Base-by-base conservation (phyloP, 495 filamentous ascomycete genomes). In the Neurospora sp. region DNA sequence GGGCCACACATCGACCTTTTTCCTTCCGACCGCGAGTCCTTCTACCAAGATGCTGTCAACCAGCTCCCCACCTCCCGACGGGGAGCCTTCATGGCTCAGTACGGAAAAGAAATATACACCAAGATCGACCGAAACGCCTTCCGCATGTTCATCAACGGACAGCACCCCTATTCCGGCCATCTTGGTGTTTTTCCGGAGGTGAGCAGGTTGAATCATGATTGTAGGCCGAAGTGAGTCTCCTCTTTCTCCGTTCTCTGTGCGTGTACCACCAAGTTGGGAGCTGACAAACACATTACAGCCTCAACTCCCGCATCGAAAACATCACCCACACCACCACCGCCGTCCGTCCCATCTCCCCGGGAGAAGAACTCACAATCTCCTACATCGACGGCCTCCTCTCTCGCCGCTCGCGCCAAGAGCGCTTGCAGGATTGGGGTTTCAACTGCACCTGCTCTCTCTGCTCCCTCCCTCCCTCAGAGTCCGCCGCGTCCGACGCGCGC, bases 91-190 rank as follows among this genome's bases (percentile, higher is more conserved):
- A 69, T 80, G 71, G 48, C 75, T 4, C 84, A 84, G 73, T 76
- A 79, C 46, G 83, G 83, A 27, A 73, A 73, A 14, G 74, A 76
- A 9, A 59, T 81, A 20, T 73, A 74, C 31, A 71, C 75, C 31
- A 84, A 83, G 74, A 73, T 83, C 38, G 79, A 83, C 70, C 78
- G 74, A 31, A 85, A 85, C 59, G 74, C 79, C 7, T 85, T 85
- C 40, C 80, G 80, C 37, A 46, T 83, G 70, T 81, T 81, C 38
- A 72, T 84, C 53, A 77, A 77, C 65, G 79, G 79, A 8, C 70
- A 76, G 1, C 48, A 74, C 0, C 74, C 78, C 6, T 73, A 77
- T 0, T 77, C 77, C 0, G 69, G 76, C 10, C 83, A 85, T 59
- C 70, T 84, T 1, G 82, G 75, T 8, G 71, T 73, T 35, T 85